Percentiles rank a stretch among this genome's conserved stretches.
These are phyloP conservation scores for Angomonas ambiguus DNA, from an alignment of 208 protist genomes.

Conservation along the genomic window DNA sequence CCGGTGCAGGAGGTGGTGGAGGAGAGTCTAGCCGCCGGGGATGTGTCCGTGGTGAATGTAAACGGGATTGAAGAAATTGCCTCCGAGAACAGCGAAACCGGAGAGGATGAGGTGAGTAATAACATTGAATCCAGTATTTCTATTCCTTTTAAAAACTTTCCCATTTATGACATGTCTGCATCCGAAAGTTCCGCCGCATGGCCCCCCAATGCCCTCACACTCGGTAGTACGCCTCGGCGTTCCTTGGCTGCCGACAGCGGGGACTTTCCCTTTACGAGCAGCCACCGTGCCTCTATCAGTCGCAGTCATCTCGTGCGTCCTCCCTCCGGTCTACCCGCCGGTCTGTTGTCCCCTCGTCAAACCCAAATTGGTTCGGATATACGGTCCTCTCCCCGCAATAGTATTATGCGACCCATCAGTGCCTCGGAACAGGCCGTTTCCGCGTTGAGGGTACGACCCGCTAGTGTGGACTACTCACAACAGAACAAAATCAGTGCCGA, in stretches of 20 bases:
- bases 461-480: conserved; percentile 71
- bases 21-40: conserved; percentile 8
- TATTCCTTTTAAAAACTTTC: not conserved
- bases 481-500: conserved; percentile 61
- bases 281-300: conserved; percentile 31
- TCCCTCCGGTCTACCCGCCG: conserved; percentile 7
- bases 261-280: conserved; percentile 16
- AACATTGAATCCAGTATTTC: not conserved
- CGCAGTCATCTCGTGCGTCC: conserved; percentile 34
- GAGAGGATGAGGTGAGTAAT: not conserved
- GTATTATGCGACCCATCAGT: conserved; percentile 19
- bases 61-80: conserved; percentile 4
- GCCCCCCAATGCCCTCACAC: not conserved
- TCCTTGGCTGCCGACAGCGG: conserved; percentile 18
- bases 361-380: conserved; percentile 9
- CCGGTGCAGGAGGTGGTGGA: not conserved
- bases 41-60: not conserved
- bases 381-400: conserved; percentile 17
- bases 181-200: not conserved
- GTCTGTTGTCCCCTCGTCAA: not conserved
- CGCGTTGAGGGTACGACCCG: conserved; percentile 31
- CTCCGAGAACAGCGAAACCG: conserved; percentile 5
- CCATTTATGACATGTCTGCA: not conserved
- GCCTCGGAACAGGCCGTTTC: conserved; percentile 26
- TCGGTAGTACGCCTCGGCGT: not conserved